These are phyloP conservation scores for Kodamaea restingae DNA, from an alignment of 805 yeast genomes.

Conservation along the genomic window DNA sequence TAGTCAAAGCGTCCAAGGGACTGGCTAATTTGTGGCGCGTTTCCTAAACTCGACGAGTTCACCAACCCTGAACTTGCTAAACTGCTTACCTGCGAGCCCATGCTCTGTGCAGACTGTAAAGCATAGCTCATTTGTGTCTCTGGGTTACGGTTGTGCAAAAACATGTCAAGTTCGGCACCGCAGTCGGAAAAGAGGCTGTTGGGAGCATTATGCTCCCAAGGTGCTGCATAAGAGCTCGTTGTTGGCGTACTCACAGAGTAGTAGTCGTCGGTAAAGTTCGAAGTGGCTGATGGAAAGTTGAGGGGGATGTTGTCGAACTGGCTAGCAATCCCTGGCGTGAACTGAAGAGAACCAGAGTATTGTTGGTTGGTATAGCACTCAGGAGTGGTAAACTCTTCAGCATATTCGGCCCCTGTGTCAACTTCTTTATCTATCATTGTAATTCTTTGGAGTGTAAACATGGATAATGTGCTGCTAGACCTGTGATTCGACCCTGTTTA, in stretches of 20 bases:
- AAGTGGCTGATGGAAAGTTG: neutral
- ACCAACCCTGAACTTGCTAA: no score
- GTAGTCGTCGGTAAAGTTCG: slow-evolving; percentile 1
- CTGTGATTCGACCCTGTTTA: slow-evolving; percentile 2
- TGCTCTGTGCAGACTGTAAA: no score
- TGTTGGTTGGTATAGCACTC: slow-evolving; percentile 1
- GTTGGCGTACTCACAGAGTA: neutral
- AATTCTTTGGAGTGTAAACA: slow-evolving; percentile 1
- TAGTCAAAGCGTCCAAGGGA: no score
- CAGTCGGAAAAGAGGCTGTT: neutral
- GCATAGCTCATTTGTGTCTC: neutral
- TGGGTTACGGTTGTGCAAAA: neutral
- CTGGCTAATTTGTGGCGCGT: no score
- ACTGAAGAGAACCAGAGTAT: neutral
- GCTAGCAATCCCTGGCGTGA: neutral
- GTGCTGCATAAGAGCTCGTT: neutral
- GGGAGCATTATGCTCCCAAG: neutral
- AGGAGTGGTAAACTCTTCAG: neutral
- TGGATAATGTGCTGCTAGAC: neutral
- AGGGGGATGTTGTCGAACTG: neutral
- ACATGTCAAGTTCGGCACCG: neutral
- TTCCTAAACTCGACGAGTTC: no score
- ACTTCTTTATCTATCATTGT: slow-evolving; percentile 1
- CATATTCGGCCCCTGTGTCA: neutral
- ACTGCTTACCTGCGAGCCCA: no score